Conservation (phyloP, 2,329 filamentous ascomycete genomes). For the Nothophaeocryptopus gaeumannii region DNA sequence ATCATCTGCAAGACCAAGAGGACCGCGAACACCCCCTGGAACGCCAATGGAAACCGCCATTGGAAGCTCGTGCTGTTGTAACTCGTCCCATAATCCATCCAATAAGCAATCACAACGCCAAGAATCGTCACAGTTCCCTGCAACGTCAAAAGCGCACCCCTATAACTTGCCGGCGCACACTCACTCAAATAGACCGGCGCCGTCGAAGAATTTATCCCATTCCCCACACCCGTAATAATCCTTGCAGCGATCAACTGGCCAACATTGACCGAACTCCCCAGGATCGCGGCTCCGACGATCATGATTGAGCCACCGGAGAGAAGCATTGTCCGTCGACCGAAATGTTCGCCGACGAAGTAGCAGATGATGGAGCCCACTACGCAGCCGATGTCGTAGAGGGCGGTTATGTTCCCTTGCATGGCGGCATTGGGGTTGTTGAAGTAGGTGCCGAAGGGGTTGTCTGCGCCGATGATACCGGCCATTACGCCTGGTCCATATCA, state of each 20-base stretch:
- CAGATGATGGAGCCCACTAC: neutral
- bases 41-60: constrained; percentile 55
- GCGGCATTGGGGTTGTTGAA: constrained; percentile 3
- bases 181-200: constrained; percentile 56
- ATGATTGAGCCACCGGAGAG: no score
- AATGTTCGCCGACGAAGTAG: no score
- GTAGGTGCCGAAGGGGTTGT: constrained; percentile 4
- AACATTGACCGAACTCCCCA: constrained; percentile 37
- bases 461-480: constrained; percentile 8
- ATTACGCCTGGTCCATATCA: constrained; percentile 1
- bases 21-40: constrained; percentile 51
- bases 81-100: constrained; percentile 49
- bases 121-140: constrained; percentile 50
- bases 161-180: constrained; percentile 54
- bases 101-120: constrained; percentile 52
- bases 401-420: neutral
- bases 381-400: neutral
- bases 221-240: constrained; percentile 53
- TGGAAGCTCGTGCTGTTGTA: constrained; percentile 36
- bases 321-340: no score
- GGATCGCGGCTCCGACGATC: no score
- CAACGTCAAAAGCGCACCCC: constrained; percentile 58
- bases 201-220: constrained; percentile 56
- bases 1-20: constrained; percentile 45
- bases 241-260: constrained; percentile 55